Evolutionary conservation across 2,329 filamentous ascomycete species (phyloP).

Genomic region (Monilinia fructigena): DNA sequence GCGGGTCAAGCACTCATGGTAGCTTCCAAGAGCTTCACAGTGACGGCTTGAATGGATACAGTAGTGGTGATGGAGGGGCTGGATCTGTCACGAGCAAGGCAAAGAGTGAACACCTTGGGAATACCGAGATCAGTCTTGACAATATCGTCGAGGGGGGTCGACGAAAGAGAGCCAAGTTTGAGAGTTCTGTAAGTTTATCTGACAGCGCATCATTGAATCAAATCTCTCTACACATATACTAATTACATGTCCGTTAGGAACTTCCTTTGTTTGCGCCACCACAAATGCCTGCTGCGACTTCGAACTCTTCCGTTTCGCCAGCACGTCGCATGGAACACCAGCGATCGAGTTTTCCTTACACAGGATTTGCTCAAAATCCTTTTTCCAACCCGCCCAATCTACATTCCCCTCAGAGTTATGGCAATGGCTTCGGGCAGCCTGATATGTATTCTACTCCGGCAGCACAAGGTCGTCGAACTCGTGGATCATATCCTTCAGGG

Average conservation of each 20-base stretch:
- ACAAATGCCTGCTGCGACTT: constrained; percentile 90
- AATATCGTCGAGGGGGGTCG: constrained; percentile 97
- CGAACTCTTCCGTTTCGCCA: constrained; percentile 94
- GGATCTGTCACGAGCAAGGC: constrained; percentile 74
- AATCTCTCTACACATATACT: constrained; percentile 17
- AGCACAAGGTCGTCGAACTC: constrained; percentile 64
- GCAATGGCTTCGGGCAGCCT: constrained; percentile 53
- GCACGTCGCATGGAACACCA: constrained; percentile 75
- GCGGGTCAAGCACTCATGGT: constrained; percentile 53
- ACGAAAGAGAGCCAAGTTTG: constrained; percentile 90
- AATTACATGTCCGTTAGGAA: constrained; percentile 60
- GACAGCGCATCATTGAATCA: constrained; percentile 6
- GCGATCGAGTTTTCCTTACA: constrained; percentile 72
- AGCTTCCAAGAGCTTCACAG: constrained; percentile 58
- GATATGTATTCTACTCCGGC: constrained; percentile 63
- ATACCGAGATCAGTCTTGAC: constrained; percentile 94
- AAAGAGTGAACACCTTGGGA: constrained; percentile 81
- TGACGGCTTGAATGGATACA: constrained; percentile 73
- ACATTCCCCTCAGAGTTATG: constrained; percentile 80
- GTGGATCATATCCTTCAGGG: constrained; percentile 53
- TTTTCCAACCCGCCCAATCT: constrained; percentile 75
- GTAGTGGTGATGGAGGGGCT: constrained; percentile 80
- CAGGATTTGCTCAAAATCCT: constrained; percentile 72
- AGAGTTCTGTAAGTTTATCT: constrained; percentile 81
- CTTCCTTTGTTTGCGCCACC: constrained; percentile 91